Evolutionary conservation across 108 stramenopile species (phyloP).

Genomic region (Mayamaea pseudoterrestris): DNA sequence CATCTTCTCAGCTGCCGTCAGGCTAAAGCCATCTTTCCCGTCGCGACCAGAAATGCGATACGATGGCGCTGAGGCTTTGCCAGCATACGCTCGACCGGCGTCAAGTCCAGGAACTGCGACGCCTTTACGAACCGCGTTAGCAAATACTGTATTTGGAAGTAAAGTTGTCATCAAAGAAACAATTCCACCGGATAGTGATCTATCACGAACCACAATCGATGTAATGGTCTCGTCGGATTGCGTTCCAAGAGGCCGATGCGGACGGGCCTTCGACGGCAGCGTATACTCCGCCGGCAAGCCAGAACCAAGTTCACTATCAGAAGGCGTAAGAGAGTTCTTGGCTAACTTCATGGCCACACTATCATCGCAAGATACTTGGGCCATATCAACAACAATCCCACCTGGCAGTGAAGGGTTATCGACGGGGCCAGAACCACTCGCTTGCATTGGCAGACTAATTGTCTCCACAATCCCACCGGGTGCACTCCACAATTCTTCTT

Average conservation of each 20-base stretch:
- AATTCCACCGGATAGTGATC: too few relatives aligned
- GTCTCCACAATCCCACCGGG: conserved; percentile 66
- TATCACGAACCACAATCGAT: too few relatives aligned
- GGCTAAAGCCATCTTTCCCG: conserved; percentile 49
- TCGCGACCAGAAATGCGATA: conserved; percentile 30
- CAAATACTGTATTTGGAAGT: too few relatives aligned
- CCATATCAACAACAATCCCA: conserved; percentile 63
- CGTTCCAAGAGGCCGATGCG: too few relatives aligned
- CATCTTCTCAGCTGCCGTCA: conserved; percentile 34
- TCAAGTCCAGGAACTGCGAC: too few relatives aligned
- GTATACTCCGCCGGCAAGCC: conserved; percentile 47
- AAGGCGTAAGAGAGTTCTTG: conserved; percentile 61
- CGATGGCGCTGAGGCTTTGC: neutral
- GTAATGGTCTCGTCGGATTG: too few relatives aligned
- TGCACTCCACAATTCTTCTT: too few relatives aligned
- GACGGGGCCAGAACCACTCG: too few relatives aligned
- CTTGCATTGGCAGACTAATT: conserved; percentile 58
- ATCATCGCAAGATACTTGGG: conserved; percentile 10
- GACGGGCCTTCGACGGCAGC: conserved; percentile 13
- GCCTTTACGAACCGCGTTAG: too few relatives aligned
- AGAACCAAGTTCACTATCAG: conserved; percentile 51
- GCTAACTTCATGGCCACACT: conserved; percentile 33
- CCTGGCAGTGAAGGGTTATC: conserved; percentile 42
- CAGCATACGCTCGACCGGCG: too few relatives aligned
- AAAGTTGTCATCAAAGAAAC: too few relatives aligned